Evolutionary conservation across 169 alveolate species (phyloP).

Genomic region (Perkinsus marinus): DNA sequence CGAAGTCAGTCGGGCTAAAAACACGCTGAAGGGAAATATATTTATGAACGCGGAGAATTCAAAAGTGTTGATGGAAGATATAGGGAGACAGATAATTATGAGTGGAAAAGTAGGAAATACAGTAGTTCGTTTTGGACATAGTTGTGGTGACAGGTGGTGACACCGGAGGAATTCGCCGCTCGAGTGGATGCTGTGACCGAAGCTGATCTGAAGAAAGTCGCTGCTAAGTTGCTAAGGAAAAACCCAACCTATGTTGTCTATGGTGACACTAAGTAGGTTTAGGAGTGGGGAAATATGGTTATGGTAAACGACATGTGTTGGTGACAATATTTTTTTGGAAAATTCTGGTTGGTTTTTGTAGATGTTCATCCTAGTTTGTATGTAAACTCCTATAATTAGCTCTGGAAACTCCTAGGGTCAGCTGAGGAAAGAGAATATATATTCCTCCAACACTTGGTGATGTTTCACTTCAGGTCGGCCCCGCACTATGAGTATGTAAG

Average conservation of each 20-base stretch:
- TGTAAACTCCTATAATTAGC: background rate
- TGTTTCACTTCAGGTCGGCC: background rate
- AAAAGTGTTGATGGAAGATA: constrained; percentile 55
- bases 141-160: background rate
- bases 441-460: too few species aligned
- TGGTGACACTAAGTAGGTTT: background rate
- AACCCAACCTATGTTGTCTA: background rate
- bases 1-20: constrained; percentile 64
- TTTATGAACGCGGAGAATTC: constrained; percentile 56
- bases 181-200: background rate
- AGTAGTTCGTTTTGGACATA: background rate
- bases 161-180: background rate
- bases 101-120: background rate
- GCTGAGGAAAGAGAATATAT: too few species aligned
- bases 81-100: constrained; percentile 59
- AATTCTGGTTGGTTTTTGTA: too few species aligned
- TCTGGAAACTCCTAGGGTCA: background rate
- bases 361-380: background rate
- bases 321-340: too few species aligned
- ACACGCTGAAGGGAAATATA: constrained; percentile 48
- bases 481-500: background rate
- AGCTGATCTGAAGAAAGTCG: background rate
- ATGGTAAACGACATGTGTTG: too few species aligned
- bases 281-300: too few species aligned
- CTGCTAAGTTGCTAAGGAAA: background rate